Conservation (phyloP, 164 flowering plant genomes). For the Saururus chinensis region DNA sequence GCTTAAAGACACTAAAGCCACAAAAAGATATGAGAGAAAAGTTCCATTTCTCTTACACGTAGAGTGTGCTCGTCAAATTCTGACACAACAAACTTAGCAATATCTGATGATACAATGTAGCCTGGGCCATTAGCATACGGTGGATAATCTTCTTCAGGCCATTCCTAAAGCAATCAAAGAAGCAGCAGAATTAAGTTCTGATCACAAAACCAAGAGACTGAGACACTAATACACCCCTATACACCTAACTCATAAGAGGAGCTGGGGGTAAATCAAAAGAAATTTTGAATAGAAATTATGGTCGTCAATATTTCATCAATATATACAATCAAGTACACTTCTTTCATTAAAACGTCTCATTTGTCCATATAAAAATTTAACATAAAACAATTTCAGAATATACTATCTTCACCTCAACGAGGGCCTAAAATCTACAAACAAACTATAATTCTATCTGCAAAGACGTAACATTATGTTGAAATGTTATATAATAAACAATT, state of each 20-base stretch:
- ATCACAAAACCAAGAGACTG: neutral
- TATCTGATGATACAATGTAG: slow-evolving; percentile 74
- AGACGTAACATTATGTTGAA: neutral
- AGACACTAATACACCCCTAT: neutral
- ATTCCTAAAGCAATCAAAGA: slow-evolving; percentile 45
- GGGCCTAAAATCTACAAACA: neutral
- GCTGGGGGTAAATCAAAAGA: neutral
- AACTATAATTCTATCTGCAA: neutral
- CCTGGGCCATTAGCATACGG: slow-evolving; percentile 98
- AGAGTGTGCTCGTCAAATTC: slow-evolving; percentile 69
- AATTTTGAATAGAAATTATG: too few relatives aligned
- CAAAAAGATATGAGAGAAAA: neutral
- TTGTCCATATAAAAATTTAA: too few relatives aligned
- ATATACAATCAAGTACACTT: too few relatives aligned
- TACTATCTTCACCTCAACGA: neutral
- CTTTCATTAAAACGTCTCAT: too few relatives aligned
- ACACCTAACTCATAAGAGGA: neutral
- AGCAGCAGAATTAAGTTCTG: neutral
- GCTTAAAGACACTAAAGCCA: neutral
- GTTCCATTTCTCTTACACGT: slow-evolving; percentile 33
- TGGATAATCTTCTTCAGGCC: slow-evolving; percentile 94
- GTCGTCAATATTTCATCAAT: too few relatives aligned
- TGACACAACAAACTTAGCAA: slow-evolving; percentile 54
- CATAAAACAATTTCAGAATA: too few relatives aligned
- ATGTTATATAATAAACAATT: neutral